These are phyloP conservation scores for Monilinia aucupariae DNA, from an alignment of 2,329 filamentous ascomycete species.

Conservation along the genomic window DNA sequence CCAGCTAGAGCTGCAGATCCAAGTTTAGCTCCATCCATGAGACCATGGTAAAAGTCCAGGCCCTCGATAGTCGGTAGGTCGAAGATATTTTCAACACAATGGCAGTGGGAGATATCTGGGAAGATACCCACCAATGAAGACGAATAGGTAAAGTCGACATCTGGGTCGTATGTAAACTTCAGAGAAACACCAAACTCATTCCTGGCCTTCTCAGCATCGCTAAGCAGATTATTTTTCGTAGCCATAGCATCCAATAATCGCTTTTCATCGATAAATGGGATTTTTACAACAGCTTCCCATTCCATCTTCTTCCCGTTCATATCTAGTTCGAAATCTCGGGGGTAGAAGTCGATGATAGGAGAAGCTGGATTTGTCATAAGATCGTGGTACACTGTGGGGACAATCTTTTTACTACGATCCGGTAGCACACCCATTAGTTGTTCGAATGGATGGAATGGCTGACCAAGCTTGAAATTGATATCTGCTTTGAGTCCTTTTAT, in stretches of 20 bases:
- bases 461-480: conserved; percentile 86
- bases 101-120: conserved; percentile 79
- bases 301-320: conserved; percentile 99
- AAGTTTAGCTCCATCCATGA: conserved; percentile 78
- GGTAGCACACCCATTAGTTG: conserved; percentile 98
- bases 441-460: conserved; percentile 91
- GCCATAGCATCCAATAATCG: conserved; percentile 81
- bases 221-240: conserved; percentile 73
- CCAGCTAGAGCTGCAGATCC: conserved; percentile 81
- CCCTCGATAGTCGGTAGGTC: conserved; percentile 91
- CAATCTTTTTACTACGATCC: conserved; percentile 94
- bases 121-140: conserved; percentile 87
- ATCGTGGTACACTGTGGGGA: conserved; percentile 78
- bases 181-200: conserved; percentile 90
- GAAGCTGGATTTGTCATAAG: conserved; percentile 89
- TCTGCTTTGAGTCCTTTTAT: conserved; percentile 80
- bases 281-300: conserved; percentile 98
- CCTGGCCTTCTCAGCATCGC: conserved; percentile 69
- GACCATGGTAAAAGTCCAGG: conserved; percentile 73
- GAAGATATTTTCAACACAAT: conserved; percentile 92
- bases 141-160: conserved; percentile 75
- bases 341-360: conserved; percentile 97
- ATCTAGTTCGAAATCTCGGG: conserved; percentile 91
- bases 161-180: conserved; percentile 82
- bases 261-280: conserved; percentile 94